Evolutionary conservation across 2,329 filamentous ascomycete genomes (phyloP).

Genomic region (Escovopsis sp.): DNA sequence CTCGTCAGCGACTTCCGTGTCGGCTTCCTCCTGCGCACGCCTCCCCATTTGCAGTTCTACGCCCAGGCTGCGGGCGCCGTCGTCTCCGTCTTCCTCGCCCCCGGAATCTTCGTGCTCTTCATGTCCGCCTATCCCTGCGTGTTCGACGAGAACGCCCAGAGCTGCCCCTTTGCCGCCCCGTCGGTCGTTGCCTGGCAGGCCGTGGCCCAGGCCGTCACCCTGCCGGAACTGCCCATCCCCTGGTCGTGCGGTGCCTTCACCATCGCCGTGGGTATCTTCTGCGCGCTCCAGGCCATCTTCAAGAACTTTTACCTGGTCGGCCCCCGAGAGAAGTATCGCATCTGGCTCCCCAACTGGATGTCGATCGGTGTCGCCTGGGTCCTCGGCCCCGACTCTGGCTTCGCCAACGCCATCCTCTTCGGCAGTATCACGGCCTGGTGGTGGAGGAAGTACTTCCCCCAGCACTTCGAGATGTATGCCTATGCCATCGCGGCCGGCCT

Average conservation of each 20-base stretch:
- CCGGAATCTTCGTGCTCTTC: constrained; percentile 54
- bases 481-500: constrained; percentile 46
- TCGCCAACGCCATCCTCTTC: constrained; percentile 40
- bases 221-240: constrained; percentile 40
- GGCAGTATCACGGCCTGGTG: constrained; percentile 36
- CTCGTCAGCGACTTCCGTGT: constrained; percentile 51
- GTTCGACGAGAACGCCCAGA: constrained; percentile 25
- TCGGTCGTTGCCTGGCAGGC: constrained; percentile 53
- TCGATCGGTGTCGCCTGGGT: constrained; percentile 45
- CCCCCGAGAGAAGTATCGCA: constrained; percentile 35
- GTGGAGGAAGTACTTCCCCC: constrained; percentile 38
- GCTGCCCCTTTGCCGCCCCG: constrained; percentile 46
- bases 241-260: constrained; percentile 39
- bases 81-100: constrained; percentile 51
- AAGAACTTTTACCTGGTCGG: constrained; percentile 40
- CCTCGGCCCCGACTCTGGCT: constrained; percentile 36
- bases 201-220: constrained; percentile 45
- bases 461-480: constrained; percentile 38
- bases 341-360: constrained; percentile 50
- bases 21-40: constrained; percentile 50
- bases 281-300: constrained; percentile 34
- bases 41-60: constrained; percentile 50
- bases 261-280: constrained; percentile 37
- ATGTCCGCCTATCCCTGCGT: constrained; percentile 55
- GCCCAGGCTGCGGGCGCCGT: constrained; percentile 49